Evolutionary conservation across 495 filamentous ascomycete species (phyloP), one percentile per base, ranked within the genome.

Genomic region (Barbatosphaeria neglecta): DNA sequence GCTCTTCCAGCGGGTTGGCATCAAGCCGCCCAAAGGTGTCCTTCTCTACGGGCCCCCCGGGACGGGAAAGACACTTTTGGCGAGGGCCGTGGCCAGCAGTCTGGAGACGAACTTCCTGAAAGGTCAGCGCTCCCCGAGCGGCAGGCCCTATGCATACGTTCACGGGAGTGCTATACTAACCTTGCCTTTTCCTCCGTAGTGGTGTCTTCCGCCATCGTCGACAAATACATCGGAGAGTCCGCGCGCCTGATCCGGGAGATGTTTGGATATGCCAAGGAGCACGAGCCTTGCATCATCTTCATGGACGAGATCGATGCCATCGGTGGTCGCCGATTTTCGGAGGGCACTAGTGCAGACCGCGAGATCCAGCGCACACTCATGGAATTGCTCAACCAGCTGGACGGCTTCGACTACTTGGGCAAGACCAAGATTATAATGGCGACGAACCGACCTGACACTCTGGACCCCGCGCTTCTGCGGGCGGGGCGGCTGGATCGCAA

Each of bases 371-470:
- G 93, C 49, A 99, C 93, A 33, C 74, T 99, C 50, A 99, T 99
- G 93, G 93, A 99, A 61, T 76, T 99, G 23, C 83, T 99, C 49
- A 99, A 99, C 64, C 93, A 99, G 64, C 80, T 99, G 39, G 93
- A 99, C 64, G 93, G 93, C 46, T 99, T 99, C 72, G 93, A 99
- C 63, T 99, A 99, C 65, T 75, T 99, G 5, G 93, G 93, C 47
- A 94, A 96, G 76, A 99, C 93, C 19, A 99, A 99, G 73, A 99
- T 99, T 67, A 99, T 97, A 70, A 99, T 99, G 93, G 93, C 93
- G 22, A 99, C 93, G 27, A 99, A 99, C 73, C 78, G 93, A 63
- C 93, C 93, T 13, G 93, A 99, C 64, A 99, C 93, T 2, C 79
- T 99, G 17, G 93, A 99, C 61, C 93, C 93, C 9, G 93, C 93